Evolutionary conservation across 805 yeast genomes (phyloP), one percentile per base, ranked within the genome.

Genomic region (Candida nanaspora): DNA sequence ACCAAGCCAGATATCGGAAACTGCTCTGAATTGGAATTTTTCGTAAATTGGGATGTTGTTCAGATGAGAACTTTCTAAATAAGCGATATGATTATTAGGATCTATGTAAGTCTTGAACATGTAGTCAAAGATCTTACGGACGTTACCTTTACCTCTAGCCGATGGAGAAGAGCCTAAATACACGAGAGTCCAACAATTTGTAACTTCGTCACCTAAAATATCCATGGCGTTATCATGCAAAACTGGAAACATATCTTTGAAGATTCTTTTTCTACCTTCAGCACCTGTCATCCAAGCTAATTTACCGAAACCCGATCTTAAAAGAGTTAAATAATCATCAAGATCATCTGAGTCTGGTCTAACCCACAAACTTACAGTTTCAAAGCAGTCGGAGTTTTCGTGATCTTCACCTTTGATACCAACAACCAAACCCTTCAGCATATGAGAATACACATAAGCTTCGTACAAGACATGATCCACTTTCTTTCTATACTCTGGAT

Each of bases 111-210:
- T 62, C 27, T 57, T 51, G 48, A 69, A 72, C 71, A 72, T 67
- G 50, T 62, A 68, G 6, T 74, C 71, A 47, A 76, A 69, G 52
- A 74, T 59, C 21, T 63, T 64, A 37, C 80, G 56, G 10, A 66
- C 74, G 49, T 76, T 75, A 16, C 81, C 81, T 50, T 75, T 75
- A 28, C 81, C 81, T 47, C 78, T 63, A 6, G 80, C 76, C 15
- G 53, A 51, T 14, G 66, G 66, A 6, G 63, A 52, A 6, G 65
- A 56, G 3, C 66, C 66, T 5, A 62, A 38, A 31, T 62, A 62
- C 18, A 62, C 65, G 35, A 62, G 50, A 7, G 62, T 59, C 54
- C 55, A 60, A 7, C 48, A 38, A 41, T 62, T 64, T 15, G 47
- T 49, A 4, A 56, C 56, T 48, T 74, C 79, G n/a, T 54, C 60